phyloP scores from a whole-genome alignment of 2,329 filamentous ascomycete species.

The Colletotrichum neosansevieriae region DNA sequence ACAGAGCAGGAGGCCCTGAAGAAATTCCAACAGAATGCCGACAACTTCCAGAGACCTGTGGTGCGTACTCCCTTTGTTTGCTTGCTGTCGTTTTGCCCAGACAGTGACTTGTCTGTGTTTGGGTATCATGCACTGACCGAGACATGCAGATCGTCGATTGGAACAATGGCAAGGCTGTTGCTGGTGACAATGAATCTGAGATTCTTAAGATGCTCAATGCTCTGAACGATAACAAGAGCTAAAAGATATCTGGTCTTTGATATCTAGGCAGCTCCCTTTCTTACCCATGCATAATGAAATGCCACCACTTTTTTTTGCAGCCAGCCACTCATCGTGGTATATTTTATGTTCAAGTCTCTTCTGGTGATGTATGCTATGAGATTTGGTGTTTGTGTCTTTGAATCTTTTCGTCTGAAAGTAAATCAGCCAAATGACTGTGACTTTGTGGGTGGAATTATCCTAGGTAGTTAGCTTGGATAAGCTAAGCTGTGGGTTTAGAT shows the following conservation, averaged over 20 bases:
- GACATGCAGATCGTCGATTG: constrained; percentile 80
- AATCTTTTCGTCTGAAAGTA: too few relatives aligned
- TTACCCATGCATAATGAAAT: constrained; percentile 27
- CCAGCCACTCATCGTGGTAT: background rate
- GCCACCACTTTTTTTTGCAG: background rate
- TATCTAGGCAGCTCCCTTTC: background rate
- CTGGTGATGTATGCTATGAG: too few relatives aligned
- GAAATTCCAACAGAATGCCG: constrained; percentile 77
- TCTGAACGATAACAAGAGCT: constrained; percentile 51
- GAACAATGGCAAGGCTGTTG: constrained; percentile 86
- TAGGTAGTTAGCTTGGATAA: too few relatives aligned
- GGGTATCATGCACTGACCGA: constrained; percentile 16
- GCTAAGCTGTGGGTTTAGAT: too few relatives aligned
- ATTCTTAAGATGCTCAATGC: constrained; percentile 84
- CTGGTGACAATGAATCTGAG: constrained; percentile 86
- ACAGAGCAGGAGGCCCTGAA: constrained; percentile 82
- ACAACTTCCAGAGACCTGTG: constrained; percentile 80
- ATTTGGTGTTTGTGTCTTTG: too few relatives aligned
- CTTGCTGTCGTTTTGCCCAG: background rate
- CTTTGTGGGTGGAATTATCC: too few relatives aligned
- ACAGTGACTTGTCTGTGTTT: background rate
- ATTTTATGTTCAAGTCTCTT: too few relatives aligned
- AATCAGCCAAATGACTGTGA: too few relatives aligned
- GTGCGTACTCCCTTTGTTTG: constrained; percentile 62
- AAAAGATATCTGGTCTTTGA: constrained; percentile 8